Conservation (phyloP, 306 rosid genomes). For the Corylus americana region DNA sequence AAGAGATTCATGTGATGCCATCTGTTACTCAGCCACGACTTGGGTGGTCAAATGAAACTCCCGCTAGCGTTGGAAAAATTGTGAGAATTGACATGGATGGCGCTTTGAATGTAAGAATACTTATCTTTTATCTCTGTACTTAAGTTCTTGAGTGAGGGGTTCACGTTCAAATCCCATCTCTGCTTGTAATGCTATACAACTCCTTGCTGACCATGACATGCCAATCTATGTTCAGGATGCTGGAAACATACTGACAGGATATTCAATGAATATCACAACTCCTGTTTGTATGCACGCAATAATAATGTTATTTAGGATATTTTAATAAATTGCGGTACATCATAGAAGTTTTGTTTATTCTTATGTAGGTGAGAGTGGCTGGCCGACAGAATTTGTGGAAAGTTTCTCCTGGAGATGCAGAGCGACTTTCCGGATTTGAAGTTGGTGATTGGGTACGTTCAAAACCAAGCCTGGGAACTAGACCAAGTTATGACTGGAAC, state of each 20-base stretch:
- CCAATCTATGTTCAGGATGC: background rate
- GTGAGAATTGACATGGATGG: conserved; percentile 92
- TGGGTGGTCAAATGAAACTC: conserved; percentile 96
- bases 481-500: conserved; percentile 98
- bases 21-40: conserved; percentile 84
- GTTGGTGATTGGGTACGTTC: conserved; percentile 99
- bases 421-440: conserved; percentile 92
- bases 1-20: conserved; percentile 77
- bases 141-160: background rate
- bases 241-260: conserved; percentile 2
- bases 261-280: background rate
- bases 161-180: background rate
- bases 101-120: conserved; percentile 81
- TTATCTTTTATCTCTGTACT: conserved; percentile 14
- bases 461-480: conserved; percentile 85
- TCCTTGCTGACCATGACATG: conserved; percentile 2
- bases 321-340: background rate
- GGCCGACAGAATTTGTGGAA: conserved; percentile 93
- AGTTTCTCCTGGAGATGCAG: conserved; percentile 98
- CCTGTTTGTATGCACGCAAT: background rate
- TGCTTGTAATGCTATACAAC: background rate
- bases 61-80: conserved; percentile 90
- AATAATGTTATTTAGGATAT: conserved; percentile 12
- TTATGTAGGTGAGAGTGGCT: conserved; percentile 73
- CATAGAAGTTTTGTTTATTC: conserved; percentile 29